Base-by-base conservation (phyloP, 129 eudicot genomes). In the Rutidosis leptorrhynchoides region DNA sequence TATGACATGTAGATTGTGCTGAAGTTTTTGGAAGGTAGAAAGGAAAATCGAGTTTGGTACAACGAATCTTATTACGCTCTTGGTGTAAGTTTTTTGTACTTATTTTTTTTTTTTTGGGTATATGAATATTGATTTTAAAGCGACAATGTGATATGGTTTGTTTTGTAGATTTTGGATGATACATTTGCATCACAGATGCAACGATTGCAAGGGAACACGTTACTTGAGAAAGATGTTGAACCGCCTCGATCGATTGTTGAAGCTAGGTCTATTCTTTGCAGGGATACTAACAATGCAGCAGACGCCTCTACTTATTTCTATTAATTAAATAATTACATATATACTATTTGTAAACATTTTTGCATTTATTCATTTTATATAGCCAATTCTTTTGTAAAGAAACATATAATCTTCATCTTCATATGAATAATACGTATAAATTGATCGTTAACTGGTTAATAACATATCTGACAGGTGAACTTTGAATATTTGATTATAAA, bases 101-200 rank as follows among this genome's bases (percentile, higher is more conserved):
- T 23, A 5, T 55, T 24, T 21, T 19, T 60, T 2, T 33, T 17
- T 69, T 42, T 16, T 17, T n/a, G n/a, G n/a, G 25, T 12, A 15
- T 11, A 49, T 42, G 20, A 49, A 33, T 3, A 58, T 24, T 32
- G 11, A 11, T 55, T 59, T 27, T n/a, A 8, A 24, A 55, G 69
- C 33, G 49, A 60, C 37, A 32, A n/a, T n/a, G n/a, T 60, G 55
- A 69, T 35, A 26, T 60, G 35, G 46, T 21, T 22, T 6, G 5
- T 17, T 29, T 74, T 79, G 79, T 68, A 90, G 97, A 76, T 90
- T 74, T 61, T 90, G 83, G 97, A 90, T 68, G 97, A 90, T 64
- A 84, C 82, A n/a, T 90, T 84, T 77, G 97, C 95, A 28, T 90
- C 97, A 20, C 95, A 90, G 82, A 90, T 90, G 97, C 97, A 90